These are phyloP conservation scores for Cladophialophora carrionii DNA, from an alignment of 2,329 filamentous ascomycete genomes.

Conservation along the genomic window DNA sequence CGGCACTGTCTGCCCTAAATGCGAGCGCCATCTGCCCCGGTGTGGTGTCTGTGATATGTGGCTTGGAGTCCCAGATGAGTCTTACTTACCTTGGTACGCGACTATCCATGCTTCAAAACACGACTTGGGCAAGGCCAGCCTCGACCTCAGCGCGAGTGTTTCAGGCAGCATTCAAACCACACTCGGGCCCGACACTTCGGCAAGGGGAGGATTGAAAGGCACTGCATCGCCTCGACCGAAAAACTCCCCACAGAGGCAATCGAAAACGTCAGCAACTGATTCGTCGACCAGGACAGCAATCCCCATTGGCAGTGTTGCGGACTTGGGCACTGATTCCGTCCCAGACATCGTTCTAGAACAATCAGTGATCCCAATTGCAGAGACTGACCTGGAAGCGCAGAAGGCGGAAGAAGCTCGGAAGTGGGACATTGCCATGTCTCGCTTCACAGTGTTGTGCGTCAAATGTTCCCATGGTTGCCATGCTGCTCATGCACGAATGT, in stretches of 20 bases:
- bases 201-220: conserved; percentile 34
- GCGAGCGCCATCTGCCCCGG: conserved; percentile 64
- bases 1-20: conserved; percentile 63
- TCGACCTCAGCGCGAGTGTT: conserved; percentile 34
- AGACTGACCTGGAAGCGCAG: conserved; percentile 19
- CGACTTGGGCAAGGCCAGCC: conserved; percentile 22
- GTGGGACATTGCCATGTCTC: conserved; percentile 53
- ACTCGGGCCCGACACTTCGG: conserved; percentile 27
- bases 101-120: conserved; percentile 17
- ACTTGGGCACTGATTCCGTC: conserved; percentile 7
- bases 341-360: conserved; percentile 14
- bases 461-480: conserved; percentile 67
- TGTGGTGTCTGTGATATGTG: conserved; percentile 66
- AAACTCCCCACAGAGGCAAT: conserved; percentile 37
- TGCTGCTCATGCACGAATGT: conserved; percentile 64
- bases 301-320: background rate
- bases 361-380: conserved; percentile 1
- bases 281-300: conserved; percentile 39
- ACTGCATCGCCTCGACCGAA: conserved; percentile 29
- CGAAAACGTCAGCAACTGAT: conserved; percentile 38
- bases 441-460: conserved; percentile 64
- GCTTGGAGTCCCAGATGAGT: conserved; percentile 62
- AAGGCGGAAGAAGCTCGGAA: conserved; percentile 21
- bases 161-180: conserved; percentile 35
- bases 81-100: conserved; percentile 41